A percentile compares a stretch with the other conserved stretches of the same genome.
These are phyloP conservation scores for Termitomyces sp. DNA, from an alignment of 768 basidiomycete genomes.

Conservation along the genomic window DNA sequence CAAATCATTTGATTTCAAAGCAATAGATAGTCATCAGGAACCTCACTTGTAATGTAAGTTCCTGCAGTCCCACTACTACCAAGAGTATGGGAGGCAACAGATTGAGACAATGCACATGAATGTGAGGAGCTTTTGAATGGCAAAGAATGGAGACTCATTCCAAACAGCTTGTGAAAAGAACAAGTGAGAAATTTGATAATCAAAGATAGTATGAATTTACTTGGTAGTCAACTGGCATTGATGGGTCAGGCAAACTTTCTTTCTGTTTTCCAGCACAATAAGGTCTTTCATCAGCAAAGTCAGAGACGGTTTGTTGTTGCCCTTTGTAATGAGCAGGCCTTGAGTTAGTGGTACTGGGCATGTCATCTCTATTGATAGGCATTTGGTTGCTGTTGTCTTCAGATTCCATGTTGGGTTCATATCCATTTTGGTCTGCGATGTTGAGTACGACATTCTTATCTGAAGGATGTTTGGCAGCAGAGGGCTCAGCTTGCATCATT, in stretches of 20 bases:
- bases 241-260: neutral
- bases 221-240: neutral
- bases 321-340: neutral
- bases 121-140: neutral
- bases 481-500: neutral
- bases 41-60: neutral
- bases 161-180: neutral
- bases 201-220: neutral
- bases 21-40: neutral
- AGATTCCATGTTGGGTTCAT: neutral
- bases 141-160: neutral
- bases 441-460: neutral
- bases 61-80: neutral
- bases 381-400: neutral
- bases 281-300: neutral
- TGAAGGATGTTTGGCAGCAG: neutral
- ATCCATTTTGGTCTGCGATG: neutral
- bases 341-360: neutral
- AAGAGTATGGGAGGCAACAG: neutral
- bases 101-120: neutral
- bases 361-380: neutral
- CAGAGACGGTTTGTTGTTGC: neutral
- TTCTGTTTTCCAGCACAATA: neutral
- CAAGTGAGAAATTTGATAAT: neutral
- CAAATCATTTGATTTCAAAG: neutral